These are phyloP conservation scores for Plasmodium cynomolgi DNA, from an alignment of 169 alveolate species.

Conservation along the genomic window DNA sequence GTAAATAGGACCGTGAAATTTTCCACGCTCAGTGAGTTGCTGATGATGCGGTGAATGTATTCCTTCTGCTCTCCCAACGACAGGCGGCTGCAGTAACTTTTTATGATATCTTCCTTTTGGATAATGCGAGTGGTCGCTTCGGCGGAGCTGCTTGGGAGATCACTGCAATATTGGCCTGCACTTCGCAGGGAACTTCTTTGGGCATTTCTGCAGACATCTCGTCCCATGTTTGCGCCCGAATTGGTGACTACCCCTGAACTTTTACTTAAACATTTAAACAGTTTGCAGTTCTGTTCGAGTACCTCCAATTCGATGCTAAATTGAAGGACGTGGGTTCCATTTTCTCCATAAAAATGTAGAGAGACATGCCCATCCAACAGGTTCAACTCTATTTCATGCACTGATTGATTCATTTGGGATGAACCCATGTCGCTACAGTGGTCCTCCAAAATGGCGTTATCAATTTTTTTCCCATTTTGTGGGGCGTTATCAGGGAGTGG, in stretches of 20 bases:
- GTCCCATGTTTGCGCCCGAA: neutral
- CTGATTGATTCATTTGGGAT: neutral
- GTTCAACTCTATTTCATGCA: constrained; percentile 29
- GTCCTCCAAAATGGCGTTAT: neutral
- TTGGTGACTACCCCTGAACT: neutral
- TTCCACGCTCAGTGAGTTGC: neutral
- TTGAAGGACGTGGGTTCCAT: neutral
- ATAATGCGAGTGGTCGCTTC: neutral
- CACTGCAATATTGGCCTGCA: neutral
- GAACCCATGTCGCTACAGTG: neutral
- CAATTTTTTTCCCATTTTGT: neutral
- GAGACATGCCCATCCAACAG: neutral
- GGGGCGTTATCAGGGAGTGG: neutral
- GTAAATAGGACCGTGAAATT: constrained; percentile 49
- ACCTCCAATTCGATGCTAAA: constrained; percentile 16
- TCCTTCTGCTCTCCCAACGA: neutral
- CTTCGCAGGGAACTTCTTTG: neutral
- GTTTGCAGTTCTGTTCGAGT: constrained; percentile 20
- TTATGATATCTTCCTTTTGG: constrained; percentile 30
- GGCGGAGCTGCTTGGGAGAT: neutral
- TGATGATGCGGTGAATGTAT: neutral
- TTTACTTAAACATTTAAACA: constrained; percentile 3
- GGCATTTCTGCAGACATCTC: neutral
- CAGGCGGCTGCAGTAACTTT: neutral
- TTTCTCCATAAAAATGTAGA: constrained; percentile 16